Conservation (phyloP, 2,329 filamentous ascomycete genomes). For the Cladophialophora bantiana region DNA sequence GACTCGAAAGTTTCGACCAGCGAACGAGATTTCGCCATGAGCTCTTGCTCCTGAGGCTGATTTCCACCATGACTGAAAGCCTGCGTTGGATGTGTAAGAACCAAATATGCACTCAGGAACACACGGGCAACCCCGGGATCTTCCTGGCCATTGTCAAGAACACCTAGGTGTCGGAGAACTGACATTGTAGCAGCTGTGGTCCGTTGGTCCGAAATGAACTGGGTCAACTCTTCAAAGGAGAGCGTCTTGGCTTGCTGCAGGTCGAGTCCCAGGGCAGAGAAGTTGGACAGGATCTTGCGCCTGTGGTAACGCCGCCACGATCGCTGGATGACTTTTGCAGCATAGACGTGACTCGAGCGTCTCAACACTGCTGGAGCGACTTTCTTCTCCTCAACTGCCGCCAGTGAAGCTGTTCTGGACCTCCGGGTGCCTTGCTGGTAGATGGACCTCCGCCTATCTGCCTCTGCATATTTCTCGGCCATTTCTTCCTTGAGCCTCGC, state of each 20-base stretch:
- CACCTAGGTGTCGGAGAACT: slow-evolving; percentile 63
- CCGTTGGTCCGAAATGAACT: slow-evolving; percentile 60
- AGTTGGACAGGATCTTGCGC: slow-evolving; percentile 58
- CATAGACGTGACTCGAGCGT: slow-evolving; percentile 58
- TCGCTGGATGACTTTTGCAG: slow-evolving; percentile 64
- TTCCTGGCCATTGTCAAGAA: slow-evolving; percentile 58
- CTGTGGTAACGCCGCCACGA: slow-evolving; percentile 62
- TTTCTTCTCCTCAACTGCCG: slow-evolving; percentile 54
- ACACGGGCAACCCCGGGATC: slow-evolving; percentile 63
- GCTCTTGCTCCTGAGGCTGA: slow-evolving; percentile 67
- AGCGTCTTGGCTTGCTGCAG: slow-evolving; percentile 60
- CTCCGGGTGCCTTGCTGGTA: slow-evolving; percentile 58
- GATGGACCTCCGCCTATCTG: slow-evolving; percentile 62
- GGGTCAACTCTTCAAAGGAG: slow-evolving; percentile 66
- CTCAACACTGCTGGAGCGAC: slow-evolving; percentile 46
- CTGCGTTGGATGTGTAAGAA: slow-evolving; percentile 66
- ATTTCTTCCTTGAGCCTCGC: slow-evolving; percentile 65
- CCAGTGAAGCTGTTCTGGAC: slow-evolving; percentile 60
- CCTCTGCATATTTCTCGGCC: slow-evolving; percentile 70
- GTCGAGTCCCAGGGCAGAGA: slow-evolving; percentile 60
- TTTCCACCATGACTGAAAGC: slow-evolving; percentile 63
- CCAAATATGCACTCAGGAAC: slow-evolving; percentile 69
- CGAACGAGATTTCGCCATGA: slow-evolving; percentile 67
- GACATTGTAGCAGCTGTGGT: slow-evolving; percentile 62
- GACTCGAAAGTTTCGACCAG: slow-evolving; percentile 53